Percentiles rank a stretch among this genome's conserved stretches.
phyloP scores from a whole-genome alignment of 306 rosid genomes.

The Purshia tridentata region DNA sequence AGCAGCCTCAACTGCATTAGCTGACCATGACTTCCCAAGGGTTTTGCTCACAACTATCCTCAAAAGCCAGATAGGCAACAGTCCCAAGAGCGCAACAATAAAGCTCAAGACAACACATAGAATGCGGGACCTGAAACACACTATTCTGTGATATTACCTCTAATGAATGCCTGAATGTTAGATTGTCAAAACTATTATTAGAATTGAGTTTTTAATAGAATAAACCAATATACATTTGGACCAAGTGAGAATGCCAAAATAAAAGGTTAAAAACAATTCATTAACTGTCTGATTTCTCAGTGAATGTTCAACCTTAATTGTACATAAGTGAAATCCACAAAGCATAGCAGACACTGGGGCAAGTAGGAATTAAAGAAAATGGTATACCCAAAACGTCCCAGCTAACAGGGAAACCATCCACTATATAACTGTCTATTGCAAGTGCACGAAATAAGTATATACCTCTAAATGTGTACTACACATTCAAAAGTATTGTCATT shows the following conservation, averaged over 20 bases:
- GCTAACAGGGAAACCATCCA: not conserved
- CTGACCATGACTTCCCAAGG: conserved; percentile 78
- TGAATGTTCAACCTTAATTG: not conserved
- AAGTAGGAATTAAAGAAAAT: not conserved
- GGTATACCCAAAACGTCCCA: too few species aligned
- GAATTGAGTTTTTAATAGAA: not conserved
- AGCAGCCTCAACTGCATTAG: conserved; percentile 66
- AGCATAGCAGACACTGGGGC: not conserved
- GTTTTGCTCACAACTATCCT: conserved; percentile 51
- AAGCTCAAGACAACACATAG: conserved; percentile 46
- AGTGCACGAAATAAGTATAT: conserved; percentile 1
- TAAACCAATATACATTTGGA: conserved; percentile 1
- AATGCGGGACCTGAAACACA: conserved; percentile 60
- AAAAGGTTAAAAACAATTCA: conserved; percentile 1
- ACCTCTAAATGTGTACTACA: not conserved
- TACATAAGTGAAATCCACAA: not conserved
- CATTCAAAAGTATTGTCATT: not conserved
- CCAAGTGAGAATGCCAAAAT: conserved; percentile 20
- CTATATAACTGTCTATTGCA: not conserved
- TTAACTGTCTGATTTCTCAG: not conserved
- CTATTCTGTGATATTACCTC: conserved; percentile 19
- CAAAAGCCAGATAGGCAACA: conserved; percentile 53
- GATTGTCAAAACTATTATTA: conserved; percentile 5
- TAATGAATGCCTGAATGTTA: conserved; percentile 14
- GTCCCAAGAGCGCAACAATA: conserved; percentile 56